Evolutionary conservation across 257 asterid genomes (phyloP).

Genomic region (Solanum medicagineum): DNA sequence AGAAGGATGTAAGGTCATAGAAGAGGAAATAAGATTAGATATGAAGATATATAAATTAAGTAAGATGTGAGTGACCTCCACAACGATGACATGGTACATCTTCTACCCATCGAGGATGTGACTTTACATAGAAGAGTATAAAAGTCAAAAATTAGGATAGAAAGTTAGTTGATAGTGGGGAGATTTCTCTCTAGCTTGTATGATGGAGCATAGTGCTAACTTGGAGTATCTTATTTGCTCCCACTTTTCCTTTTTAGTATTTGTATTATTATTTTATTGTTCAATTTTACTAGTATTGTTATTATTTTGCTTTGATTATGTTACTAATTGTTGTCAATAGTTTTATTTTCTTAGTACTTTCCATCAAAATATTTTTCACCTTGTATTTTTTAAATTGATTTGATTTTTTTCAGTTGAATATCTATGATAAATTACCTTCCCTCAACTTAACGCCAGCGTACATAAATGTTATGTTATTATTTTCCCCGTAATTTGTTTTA

Average conservation of each 20-base stretch:
- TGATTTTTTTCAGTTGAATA: too few relatives aligned
- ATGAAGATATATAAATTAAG: neutral
- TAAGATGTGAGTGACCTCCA: neutral
- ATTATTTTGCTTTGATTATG: neutral
- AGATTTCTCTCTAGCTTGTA: neutral
- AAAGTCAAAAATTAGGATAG: neutral
- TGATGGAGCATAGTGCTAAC: neutral
- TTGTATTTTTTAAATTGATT: too few relatives aligned
- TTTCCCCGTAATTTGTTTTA: neutral
- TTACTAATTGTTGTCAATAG: neutral
- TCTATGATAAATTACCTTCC: too few relatives aligned
- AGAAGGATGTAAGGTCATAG: neutral
- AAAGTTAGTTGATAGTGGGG: neutral
- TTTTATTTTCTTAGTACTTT: neutral
- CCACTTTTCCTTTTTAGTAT: neutral
- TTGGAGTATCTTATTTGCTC: neutral
- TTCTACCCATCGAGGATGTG: too few relatives aligned
- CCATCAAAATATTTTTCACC: neutral
- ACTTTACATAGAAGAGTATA: neutral
- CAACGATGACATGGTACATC: neutral
- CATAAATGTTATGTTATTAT: neutral
- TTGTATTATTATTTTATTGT: neutral
- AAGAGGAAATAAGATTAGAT: neutral
- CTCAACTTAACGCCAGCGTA: too few relatives aligned
- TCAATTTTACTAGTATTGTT: neutral